Evolutionary conservation across 352 stramenopile genomes (phyloP).

Genomic region (Globisporangium ultimum): DNA sequence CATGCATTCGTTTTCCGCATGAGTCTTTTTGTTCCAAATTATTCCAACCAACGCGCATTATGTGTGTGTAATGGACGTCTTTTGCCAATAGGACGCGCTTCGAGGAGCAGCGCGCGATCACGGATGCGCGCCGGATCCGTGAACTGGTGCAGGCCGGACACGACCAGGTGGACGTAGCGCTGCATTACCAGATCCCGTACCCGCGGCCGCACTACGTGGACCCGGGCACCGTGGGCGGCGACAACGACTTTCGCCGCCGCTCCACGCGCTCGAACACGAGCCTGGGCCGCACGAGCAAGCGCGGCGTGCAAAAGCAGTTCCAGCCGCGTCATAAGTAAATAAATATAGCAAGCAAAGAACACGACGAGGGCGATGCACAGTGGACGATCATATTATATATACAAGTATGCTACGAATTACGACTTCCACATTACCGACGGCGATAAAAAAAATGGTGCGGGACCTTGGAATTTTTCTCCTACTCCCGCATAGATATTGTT

Average conservation of each 20-base stretch:
- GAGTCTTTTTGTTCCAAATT: neutral
- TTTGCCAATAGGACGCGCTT: conserved; percentile 37
- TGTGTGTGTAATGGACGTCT: neutral
- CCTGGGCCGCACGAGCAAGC: conserved; percentile 37
- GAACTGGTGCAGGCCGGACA: conserved; percentile 55
- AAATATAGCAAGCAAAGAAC: conserved; percentile 15
- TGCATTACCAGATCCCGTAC: conserved; percentile 87
- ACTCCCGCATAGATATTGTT: conserved; percentile 6
- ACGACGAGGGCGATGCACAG: conserved; percentile 1
- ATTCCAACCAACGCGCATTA: neutral
- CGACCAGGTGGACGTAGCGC: conserved; percentile 71
- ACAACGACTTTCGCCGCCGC: conserved; percentile 59
- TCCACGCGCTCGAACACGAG: conserved; percentile 54
- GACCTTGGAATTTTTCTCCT: too few relatives aligned
- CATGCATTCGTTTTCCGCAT: neutral
- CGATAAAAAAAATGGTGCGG: too few relatives aligned
- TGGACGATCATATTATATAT: neutral
- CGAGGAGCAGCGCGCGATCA: conserved; percentile 54
- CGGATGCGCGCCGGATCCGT: conserved; percentile 26
- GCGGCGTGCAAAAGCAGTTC: conserved; percentile 45
- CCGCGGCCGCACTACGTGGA: conserved; percentile 76
- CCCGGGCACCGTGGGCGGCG: conserved; percentile 68
- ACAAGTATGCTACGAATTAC: conserved; percentile 4
- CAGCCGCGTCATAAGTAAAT: conserved; percentile 19
- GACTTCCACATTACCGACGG: neutral